Conservation (phyloP, 257 asterid species). For the Rehmannia glutinosa region DNA sequence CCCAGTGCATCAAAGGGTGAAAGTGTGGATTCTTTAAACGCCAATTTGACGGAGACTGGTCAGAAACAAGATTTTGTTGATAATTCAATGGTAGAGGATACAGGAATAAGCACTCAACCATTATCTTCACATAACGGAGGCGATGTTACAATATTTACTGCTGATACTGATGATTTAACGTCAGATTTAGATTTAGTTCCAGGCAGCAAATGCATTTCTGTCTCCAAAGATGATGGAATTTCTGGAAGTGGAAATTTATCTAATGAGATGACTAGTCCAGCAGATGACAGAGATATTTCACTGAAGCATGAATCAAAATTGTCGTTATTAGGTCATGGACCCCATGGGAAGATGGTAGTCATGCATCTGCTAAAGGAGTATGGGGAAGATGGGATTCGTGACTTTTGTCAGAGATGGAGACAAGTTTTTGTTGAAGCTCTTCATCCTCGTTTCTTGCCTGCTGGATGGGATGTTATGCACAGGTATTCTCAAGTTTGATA, state of each 20-base stretch:
- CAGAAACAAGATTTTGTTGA: slow-evolving; percentile 29
- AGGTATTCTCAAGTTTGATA: slow-evolving; percentile 40
- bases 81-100: slow-evolving; percentile 15
- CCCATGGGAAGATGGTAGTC: slow-evolving; percentile 90
- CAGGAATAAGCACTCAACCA: slow-evolving; percentile 12
- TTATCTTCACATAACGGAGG: slow-evolving; percentile 9
- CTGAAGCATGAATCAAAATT: slow-evolving; percentile 45
- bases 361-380: slow-evolving; percentile 48
- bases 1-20: slow-evolving; percentile 17
- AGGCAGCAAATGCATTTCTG: too few species aligned
- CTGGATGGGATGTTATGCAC: slow-evolving; percentile 97
- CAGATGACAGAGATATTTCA: slow-evolving; percentile 22
- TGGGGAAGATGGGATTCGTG: slow-evolving; percentile 81
- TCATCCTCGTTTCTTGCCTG: slow-evolving; percentile 92
- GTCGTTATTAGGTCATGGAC: slow-evolving; percentile 91
- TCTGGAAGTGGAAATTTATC: too few species aligned
- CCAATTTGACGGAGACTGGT: slow-evolving; percentile 23
- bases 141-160: slow-evolving; percentile 11
- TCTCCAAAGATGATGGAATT: too few species aligned
- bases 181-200: background rate
- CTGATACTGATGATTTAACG: slow-evolving; percentile 14
- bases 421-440: slow-evolving; percentile 80
- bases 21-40: slow-evolving; percentile 13
- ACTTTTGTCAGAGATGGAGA: slow-evolving; percentile 94
- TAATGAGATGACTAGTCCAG: slow-evolving; percentile 18